phyloP scores from a whole-genome alignment of 768 basidiomycete genomes.

The Tylopilus felleus region DNA sequence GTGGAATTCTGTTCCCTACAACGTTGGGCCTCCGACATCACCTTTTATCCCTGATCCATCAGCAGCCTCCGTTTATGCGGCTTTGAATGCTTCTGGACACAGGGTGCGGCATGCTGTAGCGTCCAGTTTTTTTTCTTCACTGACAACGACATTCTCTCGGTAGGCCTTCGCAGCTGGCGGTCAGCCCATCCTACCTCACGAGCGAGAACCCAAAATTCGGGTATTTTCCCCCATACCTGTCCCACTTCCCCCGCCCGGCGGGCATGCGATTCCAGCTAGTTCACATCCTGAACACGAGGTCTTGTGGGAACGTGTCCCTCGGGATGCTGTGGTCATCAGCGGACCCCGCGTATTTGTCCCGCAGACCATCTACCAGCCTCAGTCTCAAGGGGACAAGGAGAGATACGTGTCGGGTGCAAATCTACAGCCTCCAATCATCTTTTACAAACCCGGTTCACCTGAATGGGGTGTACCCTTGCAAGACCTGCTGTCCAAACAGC shows the following conservation, averaged over 20 bases:
- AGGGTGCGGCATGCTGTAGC: constrained; percentile 6
- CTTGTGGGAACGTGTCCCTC: neutral
- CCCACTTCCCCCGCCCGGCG: neutral
- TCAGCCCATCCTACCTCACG: neutral
- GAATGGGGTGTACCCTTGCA: constrained; percentile 58
- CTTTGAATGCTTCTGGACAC: neutral
- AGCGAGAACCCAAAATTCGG: neutral
- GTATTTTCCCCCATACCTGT: neutral
- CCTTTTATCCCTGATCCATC: neutral
- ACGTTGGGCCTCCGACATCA: neutral
- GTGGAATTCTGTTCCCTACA: neutral
- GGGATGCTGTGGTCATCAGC: constrained; percentile 20
- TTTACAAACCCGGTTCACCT: constrained; percentile 46
- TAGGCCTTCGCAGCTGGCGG: neutral
- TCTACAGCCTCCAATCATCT: constrained; percentile 58
- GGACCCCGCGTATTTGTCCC: constrained; percentile 50
- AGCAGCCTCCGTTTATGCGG: neutral
- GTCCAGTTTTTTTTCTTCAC: neutral
- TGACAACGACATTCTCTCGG: neutral
- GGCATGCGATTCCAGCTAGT: neutral
- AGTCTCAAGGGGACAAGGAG: constrained; percentile 64
- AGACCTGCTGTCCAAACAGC: constrained; percentile 55
- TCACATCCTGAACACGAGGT: neutral
- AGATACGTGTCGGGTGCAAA: constrained; percentile 67
- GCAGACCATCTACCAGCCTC: constrained; percentile 66